These are phyloP conservation scores for Adenanthera pavonina DNA, from an alignment of 306 rosid genomes.

Conservation along the genomic window DNA sequence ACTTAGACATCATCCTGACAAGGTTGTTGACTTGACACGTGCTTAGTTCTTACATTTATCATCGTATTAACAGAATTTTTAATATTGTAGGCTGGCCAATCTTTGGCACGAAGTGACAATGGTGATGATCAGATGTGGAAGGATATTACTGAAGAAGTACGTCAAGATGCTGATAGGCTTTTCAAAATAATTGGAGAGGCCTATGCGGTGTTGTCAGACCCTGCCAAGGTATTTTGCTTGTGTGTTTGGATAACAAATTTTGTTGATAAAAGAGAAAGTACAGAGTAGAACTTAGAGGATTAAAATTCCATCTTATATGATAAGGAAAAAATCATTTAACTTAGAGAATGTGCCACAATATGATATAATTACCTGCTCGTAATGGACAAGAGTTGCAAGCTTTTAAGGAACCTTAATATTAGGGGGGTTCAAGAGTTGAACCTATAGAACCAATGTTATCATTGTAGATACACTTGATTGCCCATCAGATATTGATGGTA, in stretches of 20 bases:
- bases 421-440: background rate
- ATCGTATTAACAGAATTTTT: slow-evolving; percentile 39
- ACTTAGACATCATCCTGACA: slow-evolving; percentile 97
- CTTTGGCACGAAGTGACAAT: slow-evolving; percentile 75
- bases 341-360: background rate
- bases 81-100: slow-evolving; percentile 77
- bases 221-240: slow-evolving; percentile 65
- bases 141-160: slow-evolving; percentile 79
- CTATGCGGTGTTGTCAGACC: slow-evolving; percentile 82
- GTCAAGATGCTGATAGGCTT: slow-evolving; percentile 77
- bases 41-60: slow-evolving; percentile 16
- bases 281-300: background rate
- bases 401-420: background rate
- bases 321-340: background rate
- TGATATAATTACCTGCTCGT: background rate
- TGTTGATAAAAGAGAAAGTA: background rate
- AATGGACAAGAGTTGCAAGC: background rate
- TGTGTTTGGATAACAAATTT: slow-evolving; percentile 25
- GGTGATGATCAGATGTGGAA: slow-evolving; percentile 84
- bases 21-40: slow-evolving; percentile 54
- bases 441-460: background rate
- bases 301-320: background rate
- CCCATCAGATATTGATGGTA: background rate
- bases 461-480: background rate
- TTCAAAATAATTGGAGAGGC: slow-evolving; percentile 94